Evolutionary conservation across 2,329 filamentous ascomycete species (phyloP), one percentile per base, ranked within the genome.

Genomic region (Colletotrichum musae): DNA sequence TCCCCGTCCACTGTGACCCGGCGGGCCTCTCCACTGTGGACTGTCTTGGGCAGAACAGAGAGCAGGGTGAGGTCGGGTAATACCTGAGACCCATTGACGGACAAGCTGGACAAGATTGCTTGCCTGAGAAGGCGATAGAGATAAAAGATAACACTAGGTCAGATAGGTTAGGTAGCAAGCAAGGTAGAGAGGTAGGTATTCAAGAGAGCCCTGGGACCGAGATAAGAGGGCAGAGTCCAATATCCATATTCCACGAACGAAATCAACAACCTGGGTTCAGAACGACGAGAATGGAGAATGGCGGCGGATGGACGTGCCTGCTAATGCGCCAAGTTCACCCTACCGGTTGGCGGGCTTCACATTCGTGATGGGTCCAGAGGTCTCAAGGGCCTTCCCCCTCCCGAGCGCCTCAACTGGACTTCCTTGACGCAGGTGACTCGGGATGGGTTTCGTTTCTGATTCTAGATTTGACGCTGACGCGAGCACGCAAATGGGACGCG

Each of bases 381-480:
- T 39, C 32, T 39, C 50, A 62, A 53, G 59, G 50, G 47, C 12
- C 43, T 24, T 4, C 43, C 43, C 57, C 57, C 47, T 18, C 7
- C 16, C 45, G 45, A 16, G 57, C 47, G 57, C 57, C n/a, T 28
- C 45, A 51, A 51, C 57, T 52, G 47, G 32, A 18, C 24, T 65
- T 60, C 56, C 45, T 65, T 60, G 58, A 68, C 58, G 41, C 68
- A 70, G 64, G 68, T 68, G 64, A 70, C 68, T 64, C 52, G 58
- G 56, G 56, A 70, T 66, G 51, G 67, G 67, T 70, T 70, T 70
- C 67, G 67, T 70, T 70, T 66, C 47, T 54, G 67, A 70, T 67
- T 68, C 68, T 70, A 70, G 68, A 68, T 70, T 68, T 28, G 68
- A 67, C 63, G 56, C 62, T 67, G 62, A 61, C 62, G 66, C 61